These are phyloP conservation scores for Cryptococcus wingfieldii DNA, from an alignment of 1,284 basidiomycete genomes.

Conservation along the genomic window DNA sequence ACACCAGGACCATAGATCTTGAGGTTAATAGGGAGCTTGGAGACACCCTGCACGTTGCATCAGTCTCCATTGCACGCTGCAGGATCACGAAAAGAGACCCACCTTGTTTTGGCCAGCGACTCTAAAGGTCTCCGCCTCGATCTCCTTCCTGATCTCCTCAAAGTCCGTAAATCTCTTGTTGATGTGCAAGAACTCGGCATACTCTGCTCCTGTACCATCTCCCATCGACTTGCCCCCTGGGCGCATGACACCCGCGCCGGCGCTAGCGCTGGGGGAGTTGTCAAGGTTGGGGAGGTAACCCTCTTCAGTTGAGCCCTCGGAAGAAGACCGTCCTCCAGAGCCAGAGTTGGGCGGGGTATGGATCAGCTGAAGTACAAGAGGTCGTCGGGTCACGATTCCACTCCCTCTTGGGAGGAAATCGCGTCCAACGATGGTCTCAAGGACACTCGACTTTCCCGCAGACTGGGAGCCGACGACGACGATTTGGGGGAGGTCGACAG, in stretches of 20 bases:
- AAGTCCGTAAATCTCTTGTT: conserved; percentile 97
- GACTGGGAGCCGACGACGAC: conserved; percentile 53
- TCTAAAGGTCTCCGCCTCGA: conserved; percentile 95
- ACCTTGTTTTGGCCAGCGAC: conserved; percentile 96
- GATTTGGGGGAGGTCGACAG: conserved; percentile 54
- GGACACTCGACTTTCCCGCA: conserved; percentile 56
- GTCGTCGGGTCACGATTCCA: conserved; percentile 93
- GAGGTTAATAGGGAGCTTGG: conserved; percentile 88
- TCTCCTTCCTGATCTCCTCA: conserved; percentile 87
- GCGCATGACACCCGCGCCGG: conserved; percentile 30
- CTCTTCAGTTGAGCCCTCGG: conserved; percentile 16
- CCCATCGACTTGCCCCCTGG: conserved; percentile 35
- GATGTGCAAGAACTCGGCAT: conserved; percentile 94
- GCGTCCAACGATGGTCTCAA: conserved; percentile 75
- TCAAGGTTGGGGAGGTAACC: conserved; percentile 41
- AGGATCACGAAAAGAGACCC: conserved; percentile 7
- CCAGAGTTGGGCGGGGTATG: conserved; percentile 60
- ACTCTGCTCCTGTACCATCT: conserved; percentile 60
- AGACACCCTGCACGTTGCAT: conserved; percentile 61
- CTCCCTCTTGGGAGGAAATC: conserved; percentile 86
- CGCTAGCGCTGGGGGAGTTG: conserved; percentile 13
- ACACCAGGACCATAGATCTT: conserved; percentile 95
- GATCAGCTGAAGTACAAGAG: conserved; percentile 90
- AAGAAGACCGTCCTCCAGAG: not conserved
- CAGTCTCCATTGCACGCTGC: not conserved